A percentile compares a stretch with the other conserved stretches of the same genome.
phyloP scores from a whole-genome alignment of 148 eudicot species.

The Nyssa sinensis region DNA sequence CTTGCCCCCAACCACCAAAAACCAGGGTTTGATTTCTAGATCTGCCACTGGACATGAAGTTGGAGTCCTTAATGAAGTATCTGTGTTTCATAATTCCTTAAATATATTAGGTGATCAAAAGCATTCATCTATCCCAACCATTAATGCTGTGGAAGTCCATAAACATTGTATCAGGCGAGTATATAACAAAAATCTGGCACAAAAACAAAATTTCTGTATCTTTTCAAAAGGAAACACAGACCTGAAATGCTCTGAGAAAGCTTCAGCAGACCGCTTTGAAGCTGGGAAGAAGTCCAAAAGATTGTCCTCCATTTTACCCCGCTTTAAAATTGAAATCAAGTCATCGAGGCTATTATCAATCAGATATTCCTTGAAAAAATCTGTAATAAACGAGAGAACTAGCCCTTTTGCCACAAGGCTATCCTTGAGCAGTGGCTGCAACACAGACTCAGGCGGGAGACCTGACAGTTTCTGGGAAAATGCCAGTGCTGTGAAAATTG shows the following conservation, averaged over 20 bases:
- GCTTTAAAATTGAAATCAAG: slow-evolving; percentile 78
- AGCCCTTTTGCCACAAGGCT: slow-evolving; percentile 96
- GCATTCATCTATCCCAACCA: background rate
- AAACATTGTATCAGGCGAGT: background rate
- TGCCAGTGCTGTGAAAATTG: slow-evolving; percentile 94
- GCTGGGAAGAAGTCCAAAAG: slow-evolving; percentile 89
- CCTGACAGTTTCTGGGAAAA: slow-evolving; percentile 99
- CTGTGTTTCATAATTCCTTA: no score
- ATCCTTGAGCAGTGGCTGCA: slow-evolving; percentile 96
- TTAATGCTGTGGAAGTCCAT: background rate
- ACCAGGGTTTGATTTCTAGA: no score
- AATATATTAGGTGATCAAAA: background rate
- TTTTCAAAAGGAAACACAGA: slow-evolving; percentile 30
- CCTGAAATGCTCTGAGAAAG: slow-evolving; percentile 95
- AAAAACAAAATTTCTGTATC: background rate
- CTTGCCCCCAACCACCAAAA: no score
- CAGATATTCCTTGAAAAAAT: slow-evolving; percentile 92
- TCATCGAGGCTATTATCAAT: slow-evolving; percentile 93
- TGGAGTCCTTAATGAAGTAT: no score
- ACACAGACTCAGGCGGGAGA: slow-evolving; percentile 91
- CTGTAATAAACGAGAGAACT: slow-evolving; percentile 85
- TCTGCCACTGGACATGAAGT: no score
- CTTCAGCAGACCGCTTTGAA: slow-evolving; percentile 75
- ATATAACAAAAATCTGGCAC: background rate
- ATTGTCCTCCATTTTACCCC: slow-evolving; percentile 87